Evolutionary conservation across 2,329 filamentous ascomycete species (phyloP).

Genomic region (Sordariomycetes sp.): DNA sequence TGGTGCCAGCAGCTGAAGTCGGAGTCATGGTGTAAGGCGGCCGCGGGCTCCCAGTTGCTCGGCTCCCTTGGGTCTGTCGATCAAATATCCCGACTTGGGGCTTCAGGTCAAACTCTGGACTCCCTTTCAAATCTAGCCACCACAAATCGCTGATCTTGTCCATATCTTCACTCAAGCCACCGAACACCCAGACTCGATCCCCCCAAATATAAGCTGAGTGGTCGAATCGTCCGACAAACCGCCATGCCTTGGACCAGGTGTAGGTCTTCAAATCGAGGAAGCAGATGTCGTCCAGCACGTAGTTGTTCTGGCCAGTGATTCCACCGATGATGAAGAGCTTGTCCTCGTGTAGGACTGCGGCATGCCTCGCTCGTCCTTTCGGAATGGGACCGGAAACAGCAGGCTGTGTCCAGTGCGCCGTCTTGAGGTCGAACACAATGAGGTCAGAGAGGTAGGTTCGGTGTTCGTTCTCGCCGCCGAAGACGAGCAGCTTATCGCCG

Average conservation of each 20-base stretch:
- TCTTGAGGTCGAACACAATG: conserved; percentile 90
- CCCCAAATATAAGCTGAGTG: conserved; percentile 91
- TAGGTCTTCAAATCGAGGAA: conserved; percentile 95
- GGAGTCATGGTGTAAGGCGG: conserved; percentile 40
- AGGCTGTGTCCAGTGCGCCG: conserved; percentile 91
- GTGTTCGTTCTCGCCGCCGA: conserved; percentile 97
- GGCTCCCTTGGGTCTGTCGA: conserved; percentile 30
- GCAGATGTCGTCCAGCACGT: conserved; percentile 90
- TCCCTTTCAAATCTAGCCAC: conserved; percentile 94
- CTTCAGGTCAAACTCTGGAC: conserved; percentile 69
- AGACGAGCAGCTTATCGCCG: conserved; percentile 91
- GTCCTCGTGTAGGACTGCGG: conserved; percentile 89
- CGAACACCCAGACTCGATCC: conserved; percentile 92
- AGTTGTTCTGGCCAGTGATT: conserved; percentile 87
- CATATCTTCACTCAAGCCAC: conserved; percentile 91
- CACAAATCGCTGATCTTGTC: conserved; percentile 92
- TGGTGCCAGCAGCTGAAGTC: conserved; percentile 41
- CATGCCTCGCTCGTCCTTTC: conserved; percentile 84
- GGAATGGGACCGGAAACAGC: conserved; percentile 77
- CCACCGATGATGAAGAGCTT: conserved; percentile 93
- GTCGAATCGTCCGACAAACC: conserved; percentile 89
- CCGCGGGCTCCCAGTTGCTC: conserved; percentile 35
- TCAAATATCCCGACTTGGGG: conserved; percentile 47
- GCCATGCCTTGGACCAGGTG: conserved; percentile 95
- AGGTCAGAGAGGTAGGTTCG: conserved; percentile 91